phyloP scores from a whole-genome alignment of 192 early-diverging fungal genomes.

The Backusella sp. region DNA sequence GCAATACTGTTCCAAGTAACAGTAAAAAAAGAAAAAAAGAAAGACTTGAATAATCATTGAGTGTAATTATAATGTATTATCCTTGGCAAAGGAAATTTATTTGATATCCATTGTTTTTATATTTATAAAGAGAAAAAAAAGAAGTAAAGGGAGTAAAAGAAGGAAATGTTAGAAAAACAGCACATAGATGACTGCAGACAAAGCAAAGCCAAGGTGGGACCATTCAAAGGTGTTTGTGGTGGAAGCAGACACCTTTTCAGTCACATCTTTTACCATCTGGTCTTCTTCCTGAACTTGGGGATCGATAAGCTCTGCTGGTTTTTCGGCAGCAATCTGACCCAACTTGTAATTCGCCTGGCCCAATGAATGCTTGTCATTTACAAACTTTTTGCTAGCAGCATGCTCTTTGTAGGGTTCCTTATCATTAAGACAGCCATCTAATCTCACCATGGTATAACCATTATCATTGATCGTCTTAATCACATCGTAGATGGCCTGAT shows the following conservation, averaged over 20 bases:
- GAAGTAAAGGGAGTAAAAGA: background rate
- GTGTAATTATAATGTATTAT: background rate
- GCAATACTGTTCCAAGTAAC: background rate
- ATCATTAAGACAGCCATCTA: slow-evolving; percentile 54
- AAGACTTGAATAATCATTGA: background rate
- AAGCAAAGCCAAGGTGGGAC: background rate
- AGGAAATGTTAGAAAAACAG: background rate
- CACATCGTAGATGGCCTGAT: slow-evolving; percentile 42
- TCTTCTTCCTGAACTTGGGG: background rate
- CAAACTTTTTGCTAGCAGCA: slow-evolving; percentile 35
- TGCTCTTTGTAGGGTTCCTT: slow-evolving; percentile 44
- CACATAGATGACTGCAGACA: background rate
- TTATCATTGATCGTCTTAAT: slow-evolving; percentile 39
- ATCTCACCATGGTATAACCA: slow-evolving; percentile 51
- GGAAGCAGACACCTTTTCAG: background rate
- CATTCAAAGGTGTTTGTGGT: background rate
- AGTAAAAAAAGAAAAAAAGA: background rate
- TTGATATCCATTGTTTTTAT: background rate
- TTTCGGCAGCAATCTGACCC: slow-evolving; percentile 40
- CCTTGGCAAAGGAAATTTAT: background rate
- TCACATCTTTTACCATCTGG: background rate
- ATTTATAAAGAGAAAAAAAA: background rate
- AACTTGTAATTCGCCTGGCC: slow-evolving; percentile 42
- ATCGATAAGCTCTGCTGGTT: background rate
- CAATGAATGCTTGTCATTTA: slow-evolving; percentile 45